Evolutionary conservation across 768 basidiomycete species (phyloP), one percentile per base, ranked within the genome.

Genomic region (Hydnomerulius pinastri): DNA sequence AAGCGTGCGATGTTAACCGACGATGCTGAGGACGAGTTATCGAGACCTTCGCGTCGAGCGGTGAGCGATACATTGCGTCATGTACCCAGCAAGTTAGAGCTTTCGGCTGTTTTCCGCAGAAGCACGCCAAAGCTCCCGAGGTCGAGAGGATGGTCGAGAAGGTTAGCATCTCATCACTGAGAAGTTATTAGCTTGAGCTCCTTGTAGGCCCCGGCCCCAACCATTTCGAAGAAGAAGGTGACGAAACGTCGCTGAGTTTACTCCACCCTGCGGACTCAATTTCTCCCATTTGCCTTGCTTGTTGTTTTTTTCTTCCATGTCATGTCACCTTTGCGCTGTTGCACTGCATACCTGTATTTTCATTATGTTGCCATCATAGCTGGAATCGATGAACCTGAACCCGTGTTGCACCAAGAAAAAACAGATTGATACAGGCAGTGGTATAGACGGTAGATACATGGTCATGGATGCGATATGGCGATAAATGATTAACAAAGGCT

Each of bases 41-140:
- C 43, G 43, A 63, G 67, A 17, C 68, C 68, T 17, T 36, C 57
- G 35, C 65, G 67, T 45, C 60, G 67, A 49, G 51, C 43, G 58
- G 67, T 68, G 40, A 53, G 51, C 38, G 27, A 2, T 47, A 43
- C 15, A 13, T 8, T 43, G 28, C 23, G n/a, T 45, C 29, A 8
- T 23, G n/a, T n/a, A n/a, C n/a, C n/a, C n/a, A n/a, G n/a, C n/a
- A n/a, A n/a, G n/a, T n/a, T n/a, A n/a, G n/a, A n/a, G n/a, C n/a
- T n/a, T n/a, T n/a, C n/a, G n/a, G n/a, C n/a, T n/a, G n/a, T n/a
- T 8, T 24, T 48, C 42, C 23, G 7, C 33, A 70, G 68, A 68
- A 64, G 51, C 55, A 62, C 20, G 48, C 45, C 30, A 69, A 58
- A 44, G 46, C 35, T 17, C 30, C 38, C 11, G 57, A 52, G 15